Conservation (phyloP, 257 asterid species). For the Ehretia macrophylla region DNA sequence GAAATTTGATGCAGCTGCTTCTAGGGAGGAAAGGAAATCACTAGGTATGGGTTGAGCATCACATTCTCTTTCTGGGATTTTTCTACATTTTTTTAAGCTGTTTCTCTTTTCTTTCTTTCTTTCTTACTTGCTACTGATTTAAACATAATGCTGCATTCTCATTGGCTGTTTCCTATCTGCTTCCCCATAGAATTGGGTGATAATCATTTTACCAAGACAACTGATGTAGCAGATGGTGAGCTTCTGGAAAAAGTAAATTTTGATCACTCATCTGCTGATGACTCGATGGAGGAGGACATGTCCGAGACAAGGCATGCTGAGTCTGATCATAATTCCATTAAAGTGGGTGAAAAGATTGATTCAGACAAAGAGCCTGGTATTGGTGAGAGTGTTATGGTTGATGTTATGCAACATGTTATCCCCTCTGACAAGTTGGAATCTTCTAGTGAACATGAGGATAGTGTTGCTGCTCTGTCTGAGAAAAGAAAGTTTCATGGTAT, state of each 20-base stretch:
- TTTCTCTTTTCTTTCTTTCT: background rate
- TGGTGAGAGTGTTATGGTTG: constrained; percentile 4
- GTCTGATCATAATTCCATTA: constrained; percentile 16
- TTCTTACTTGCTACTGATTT: background rate
- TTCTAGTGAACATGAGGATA: constrained; percentile 15
- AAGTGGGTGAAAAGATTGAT: constrained; percentile 13
- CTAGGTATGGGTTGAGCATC: constrained; percentile 16
- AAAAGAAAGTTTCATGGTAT: constrained; percentile 34
- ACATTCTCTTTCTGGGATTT: background rate
- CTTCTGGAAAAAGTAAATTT: constrained; percentile 32
- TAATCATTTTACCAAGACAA: constrained; percentile 13
- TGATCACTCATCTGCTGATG: constrained; percentile 38
- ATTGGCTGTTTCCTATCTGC: background rate
- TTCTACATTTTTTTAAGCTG: background rate
- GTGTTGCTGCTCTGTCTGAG: constrained; percentile 9
- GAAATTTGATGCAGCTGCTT: constrained; percentile 17
- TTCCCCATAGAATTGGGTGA: background rate
- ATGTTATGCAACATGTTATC: constrained; percentile 12
- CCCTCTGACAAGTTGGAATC: constrained; percentile 13
- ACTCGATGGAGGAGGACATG: constrained; percentile 36
- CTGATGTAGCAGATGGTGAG: constrained; percentile 21
- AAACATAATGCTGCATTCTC: background rate
- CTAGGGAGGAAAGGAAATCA: constrained; percentile 13
- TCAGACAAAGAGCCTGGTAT: constrained; percentile 14
- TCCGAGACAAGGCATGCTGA: constrained; percentile 20